Percentiles rank a stretch among this genome's conserved stretches.
Evolutionary conservation across 495 filamentous ascomycete species (phyloP).

Genomic region (Talaromyces proteolyticus): DNA sequence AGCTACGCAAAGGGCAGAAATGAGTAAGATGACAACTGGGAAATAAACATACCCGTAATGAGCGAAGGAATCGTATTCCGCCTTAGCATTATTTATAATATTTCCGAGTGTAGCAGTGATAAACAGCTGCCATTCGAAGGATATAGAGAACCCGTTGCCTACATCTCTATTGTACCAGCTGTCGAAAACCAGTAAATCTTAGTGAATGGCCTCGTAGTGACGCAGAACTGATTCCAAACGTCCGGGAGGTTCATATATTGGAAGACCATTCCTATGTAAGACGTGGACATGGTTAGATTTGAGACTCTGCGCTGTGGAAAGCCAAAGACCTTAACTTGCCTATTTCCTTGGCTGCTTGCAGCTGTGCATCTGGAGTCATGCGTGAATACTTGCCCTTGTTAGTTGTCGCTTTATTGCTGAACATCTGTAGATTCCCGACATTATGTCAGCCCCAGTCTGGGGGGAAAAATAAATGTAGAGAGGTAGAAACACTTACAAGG

Average conservation of each 20-base stretch:
- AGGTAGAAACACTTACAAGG: neutral
- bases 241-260: neutral
- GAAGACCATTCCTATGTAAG: conserved; percentile 1
- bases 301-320: neutral
- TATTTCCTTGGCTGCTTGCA: neutral
- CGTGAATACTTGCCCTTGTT: neutral
- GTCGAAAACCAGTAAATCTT: neutral
- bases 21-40: neutral
- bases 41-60: neutral
- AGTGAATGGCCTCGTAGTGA: conserved; percentile 1
- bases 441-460: neutral
- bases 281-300: neutral
- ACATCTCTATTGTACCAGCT: neutral
- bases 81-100: neutral
- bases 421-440: neutral
- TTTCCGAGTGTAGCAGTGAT: neutral
- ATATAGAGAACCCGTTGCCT: neutral
- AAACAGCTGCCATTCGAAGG: neutral
- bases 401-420: neutral
- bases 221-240: conserved; percentile 1
- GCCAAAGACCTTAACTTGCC: neutral
- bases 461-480: neutral
- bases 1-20: neutral
- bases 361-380: neutral
- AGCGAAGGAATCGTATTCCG: neutral